A percentile compares a stretch with the other conserved stretches of the same genome.
phyloP scores from a whole-genome alignment of 345 rosid genomes.

The Tarenaya hassleriana region DNA sequence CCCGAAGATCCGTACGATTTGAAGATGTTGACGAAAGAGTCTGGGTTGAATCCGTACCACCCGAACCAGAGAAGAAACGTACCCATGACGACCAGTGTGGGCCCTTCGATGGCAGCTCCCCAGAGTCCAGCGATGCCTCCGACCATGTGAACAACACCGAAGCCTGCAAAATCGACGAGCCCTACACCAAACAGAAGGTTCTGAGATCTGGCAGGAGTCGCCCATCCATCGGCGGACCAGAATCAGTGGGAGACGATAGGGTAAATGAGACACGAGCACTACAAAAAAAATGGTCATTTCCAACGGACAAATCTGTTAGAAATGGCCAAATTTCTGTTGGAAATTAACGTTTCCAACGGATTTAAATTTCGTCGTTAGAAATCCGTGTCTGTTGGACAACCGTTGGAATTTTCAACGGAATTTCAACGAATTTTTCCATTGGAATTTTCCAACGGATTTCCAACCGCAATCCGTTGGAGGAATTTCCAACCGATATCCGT shows the following conservation, averaged over 20 bases:
- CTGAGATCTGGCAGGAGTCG: constrained; percentile 29
- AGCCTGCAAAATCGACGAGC: constrained; percentile 41
- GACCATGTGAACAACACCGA: constrained; percentile 43
- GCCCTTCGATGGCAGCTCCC: constrained; percentile 33
- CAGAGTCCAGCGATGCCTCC: constrained; percentile 51
- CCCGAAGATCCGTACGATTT: constrained; percentile 28
- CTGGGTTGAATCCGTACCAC: constrained; percentile 86
- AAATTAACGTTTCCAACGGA: no score
- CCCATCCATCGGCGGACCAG: constrained; percentile 44
- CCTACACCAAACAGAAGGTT: constrained; percentile 34
- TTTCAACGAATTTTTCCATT: no score
- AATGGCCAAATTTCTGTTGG: no score
- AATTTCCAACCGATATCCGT: no score
- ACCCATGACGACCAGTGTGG: constrained; percentile 30
- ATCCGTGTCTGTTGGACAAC: no score
- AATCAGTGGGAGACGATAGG: constrained; percentile 42
- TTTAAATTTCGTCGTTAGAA: no score
- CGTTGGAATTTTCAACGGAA: no score
- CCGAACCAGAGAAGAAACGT: constrained; percentile 31
- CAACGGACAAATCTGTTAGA: no score
- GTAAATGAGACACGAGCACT: constrained; percentile 39
- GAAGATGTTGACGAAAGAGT: constrained; percentile 43
- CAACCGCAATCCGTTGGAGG: no score
- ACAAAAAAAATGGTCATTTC: no score
- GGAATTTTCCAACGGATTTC: no score